phyloP scores from a whole-genome alignment of 139 green algal genomes.

The Deuterostichococcus epilithicus region DNA sequence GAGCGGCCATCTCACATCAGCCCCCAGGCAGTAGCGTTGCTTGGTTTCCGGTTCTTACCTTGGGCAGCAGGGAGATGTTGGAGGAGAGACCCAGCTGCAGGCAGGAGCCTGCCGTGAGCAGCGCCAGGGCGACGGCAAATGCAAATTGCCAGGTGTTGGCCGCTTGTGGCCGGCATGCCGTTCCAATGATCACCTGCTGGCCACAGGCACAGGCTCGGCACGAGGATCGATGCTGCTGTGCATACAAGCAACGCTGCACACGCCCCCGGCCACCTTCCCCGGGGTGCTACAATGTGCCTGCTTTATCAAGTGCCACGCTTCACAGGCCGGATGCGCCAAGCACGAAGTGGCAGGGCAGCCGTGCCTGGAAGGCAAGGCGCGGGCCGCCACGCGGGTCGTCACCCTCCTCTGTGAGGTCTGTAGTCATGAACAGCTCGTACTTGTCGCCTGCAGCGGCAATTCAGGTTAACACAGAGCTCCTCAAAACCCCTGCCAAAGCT shows the following conservation, averaged over 20 bases:
- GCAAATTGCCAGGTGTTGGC: slow-evolving; percentile 60
- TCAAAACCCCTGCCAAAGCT: background rate
- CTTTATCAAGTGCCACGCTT: too few species aligned
- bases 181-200: slow-evolving; percentile 71
- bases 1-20: background rate
- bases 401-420: slow-evolving; percentile 59
- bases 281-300: too few species aligned
- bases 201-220: too few species aligned
- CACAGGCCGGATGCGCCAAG: too few species aligned
- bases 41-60: slow-evolving; percentile 23
- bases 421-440: slow-evolving; percentile 79
- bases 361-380: slow-evolving; percentile 12
- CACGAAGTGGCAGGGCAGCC: too few species aligned
- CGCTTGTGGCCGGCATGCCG: slow-evolving; percentile 43
- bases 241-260: too few species aligned
- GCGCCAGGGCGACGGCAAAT: slow-evolving; percentile 55
- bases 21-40: background rate
- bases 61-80: slow-evolving; percentile 73
- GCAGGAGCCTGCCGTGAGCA: slow-evolving; percentile 63
- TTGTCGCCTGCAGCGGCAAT: slow-evolving; percentile 45
- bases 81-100: slow-evolving; percentile 72
- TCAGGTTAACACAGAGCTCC: background rate
- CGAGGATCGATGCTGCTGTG: background rate
- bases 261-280: too few species aligned
- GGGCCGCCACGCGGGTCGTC: slow-evolving; percentile 21